phyloP scores from a whole-genome alignment of 2,329 filamentous ascomycete genomes.

The Phyllosticta capitalensis region DNA sequence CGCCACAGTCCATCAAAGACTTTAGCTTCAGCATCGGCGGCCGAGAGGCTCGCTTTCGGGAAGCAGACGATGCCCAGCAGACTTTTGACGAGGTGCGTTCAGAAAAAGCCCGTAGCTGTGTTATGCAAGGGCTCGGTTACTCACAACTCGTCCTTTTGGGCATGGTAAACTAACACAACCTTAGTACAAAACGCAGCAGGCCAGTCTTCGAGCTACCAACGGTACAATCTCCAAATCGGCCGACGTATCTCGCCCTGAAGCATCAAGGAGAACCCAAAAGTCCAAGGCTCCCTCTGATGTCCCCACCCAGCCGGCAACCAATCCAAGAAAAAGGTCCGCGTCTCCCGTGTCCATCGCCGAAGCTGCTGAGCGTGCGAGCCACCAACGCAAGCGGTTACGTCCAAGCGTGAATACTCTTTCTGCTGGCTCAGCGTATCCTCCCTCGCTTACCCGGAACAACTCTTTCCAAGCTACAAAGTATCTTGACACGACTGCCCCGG shows the following conservation, averaged over 20 bases:
- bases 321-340: constrained; percentile 39
- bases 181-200: constrained; percentile 36
- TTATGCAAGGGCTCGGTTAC: neutral
- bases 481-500: constrained; percentile 23
- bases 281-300: constrained; percentile 9
- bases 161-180: neutral
- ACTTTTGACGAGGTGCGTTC: constrained; percentile 45
- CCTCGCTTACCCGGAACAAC: constrained; percentile 4
- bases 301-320: constrained; percentile 20
- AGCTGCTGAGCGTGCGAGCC: constrained; percentile 39
- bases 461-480: constrained; percentile 2
- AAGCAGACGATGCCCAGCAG: constrained; percentile 48
- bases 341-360: constrained; percentile 47
- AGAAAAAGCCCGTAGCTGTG: neutral
- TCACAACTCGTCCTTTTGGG: neutral
- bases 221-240: constrained; percentile 35
- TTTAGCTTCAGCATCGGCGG: constrained; percentile 66
- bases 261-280: constrained; percentile 28
- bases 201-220: constrained; percentile 36
- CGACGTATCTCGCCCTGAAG: constrained; percentile 34
- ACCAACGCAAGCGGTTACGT: constrained; percentile 41
- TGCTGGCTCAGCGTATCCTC: constrained; percentile 5
- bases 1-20: constrained; percentile 66
- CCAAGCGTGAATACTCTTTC: constrained; percentile 1
- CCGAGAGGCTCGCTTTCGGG: constrained; percentile 51